Evolutionary conservation across 169 alveolate genomes (phyloP).

Genomic region (Perkinsus olseni): DNA sequence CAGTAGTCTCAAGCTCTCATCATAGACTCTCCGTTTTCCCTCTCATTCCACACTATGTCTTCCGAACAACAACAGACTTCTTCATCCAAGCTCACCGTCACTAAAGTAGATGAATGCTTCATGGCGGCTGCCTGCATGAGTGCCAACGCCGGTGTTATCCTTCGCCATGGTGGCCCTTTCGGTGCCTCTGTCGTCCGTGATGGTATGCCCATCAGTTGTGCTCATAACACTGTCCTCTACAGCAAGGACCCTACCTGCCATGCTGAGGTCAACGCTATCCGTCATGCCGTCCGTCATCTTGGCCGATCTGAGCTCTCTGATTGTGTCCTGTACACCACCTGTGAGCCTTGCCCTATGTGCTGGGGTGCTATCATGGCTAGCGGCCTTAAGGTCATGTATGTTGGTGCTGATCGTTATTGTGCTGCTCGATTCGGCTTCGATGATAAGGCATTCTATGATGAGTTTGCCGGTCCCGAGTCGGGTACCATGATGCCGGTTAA

Average conservation of each 20-base stretch:
- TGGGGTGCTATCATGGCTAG: constrained; percentile 7
- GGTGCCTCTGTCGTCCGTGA: not conserved
- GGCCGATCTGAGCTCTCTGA: not conserved
- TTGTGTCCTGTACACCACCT: constrained; percentile 2
- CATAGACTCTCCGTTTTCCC: too few species aligned
- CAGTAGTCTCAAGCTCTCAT: too few species aligned
- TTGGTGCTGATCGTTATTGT: constrained; percentile 6
- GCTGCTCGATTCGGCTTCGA: constrained; percentile 6
- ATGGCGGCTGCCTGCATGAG: not conserved
- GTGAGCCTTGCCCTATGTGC: constrained; percentile 15
- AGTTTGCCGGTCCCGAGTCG: not conserved
- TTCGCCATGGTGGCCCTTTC: constrained; percentile 1
- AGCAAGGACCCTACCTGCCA: constrained; percentile 1
- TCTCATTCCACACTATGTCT: not conserved
- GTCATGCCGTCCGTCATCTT: not conserved
- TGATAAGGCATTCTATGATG: constrained; percentile 4
- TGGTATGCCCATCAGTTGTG: not conserved
- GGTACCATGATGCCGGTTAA: not conserved
- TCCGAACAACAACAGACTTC: not conserved
- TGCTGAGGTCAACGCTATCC: constrained; percentile 4
- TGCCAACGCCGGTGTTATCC: not conserved
- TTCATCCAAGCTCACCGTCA: not conserved
- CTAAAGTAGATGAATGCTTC: not conserved
- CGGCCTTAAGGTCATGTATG: not conserved
- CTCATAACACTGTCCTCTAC: constrained; percentile 4